Conservation (phyloP, 2,329 filamentous ascomycete species). For the Sporothrix brasiliensis region DNA sequence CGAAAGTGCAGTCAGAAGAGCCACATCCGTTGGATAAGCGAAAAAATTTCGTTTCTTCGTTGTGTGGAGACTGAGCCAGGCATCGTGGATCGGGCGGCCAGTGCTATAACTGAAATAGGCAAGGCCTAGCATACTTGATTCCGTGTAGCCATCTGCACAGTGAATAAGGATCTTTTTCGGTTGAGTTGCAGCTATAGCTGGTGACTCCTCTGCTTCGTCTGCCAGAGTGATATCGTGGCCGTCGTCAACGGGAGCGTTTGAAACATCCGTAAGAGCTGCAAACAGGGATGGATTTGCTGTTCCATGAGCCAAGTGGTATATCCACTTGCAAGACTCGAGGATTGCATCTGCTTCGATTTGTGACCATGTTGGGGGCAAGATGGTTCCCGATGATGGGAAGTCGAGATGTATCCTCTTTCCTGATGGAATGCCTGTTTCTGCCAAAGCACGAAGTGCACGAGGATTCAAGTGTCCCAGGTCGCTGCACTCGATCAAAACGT, state of each 20-base stretch:
- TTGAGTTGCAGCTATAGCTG: slow-evolving; percentile 37
- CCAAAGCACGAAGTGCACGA: slow-evolving; percentile 64
- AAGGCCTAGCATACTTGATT: slow-evolving; percentile 84
- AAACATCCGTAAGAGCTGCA: slow-evolving; percentile 36
- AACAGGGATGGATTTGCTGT: slow-evolving; percentile 42
- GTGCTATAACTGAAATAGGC: slow-evolving; percentile 94
- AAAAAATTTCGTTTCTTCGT: slow-evolving; percentile 89
- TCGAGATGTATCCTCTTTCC: slow-evolving; percentile 58
- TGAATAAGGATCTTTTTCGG: slow-evolving; percentile 81
- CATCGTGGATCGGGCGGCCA: slow-evolving; percentile 75
- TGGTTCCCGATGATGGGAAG: slow-evolving; percentile 93
- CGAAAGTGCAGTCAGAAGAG: slow-evolving; percentile 75
- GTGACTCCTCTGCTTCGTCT: slow-evolving; percentile 31
- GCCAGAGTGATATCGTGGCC: slow-evolving; percentile 56
- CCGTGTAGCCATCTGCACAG: slow-evolving; percentile 94
- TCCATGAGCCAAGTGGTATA: slow-evolving; percentile 79
- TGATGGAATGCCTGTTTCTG: slow-evolving; percentile 55
- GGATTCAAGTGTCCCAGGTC: slow-evolving; percentile 79
- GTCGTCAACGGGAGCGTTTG: slow-evolving; percentile 39
- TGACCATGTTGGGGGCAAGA: slow-evolving; percentile 81
- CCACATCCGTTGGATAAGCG: slow-evolving; percentile 88
- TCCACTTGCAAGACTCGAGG: slow-evolving; percentile 85
- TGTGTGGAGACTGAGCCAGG: slow-evolving; percentile 84
- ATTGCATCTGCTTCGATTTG: slow-evolving; percentile 82
- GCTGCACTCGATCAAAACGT: slow-evolving; percentile 85